phyloP scores from a whole-genome alignment of 1,284 basidiomycete genomes.

The Tilletia caries region DNA sequence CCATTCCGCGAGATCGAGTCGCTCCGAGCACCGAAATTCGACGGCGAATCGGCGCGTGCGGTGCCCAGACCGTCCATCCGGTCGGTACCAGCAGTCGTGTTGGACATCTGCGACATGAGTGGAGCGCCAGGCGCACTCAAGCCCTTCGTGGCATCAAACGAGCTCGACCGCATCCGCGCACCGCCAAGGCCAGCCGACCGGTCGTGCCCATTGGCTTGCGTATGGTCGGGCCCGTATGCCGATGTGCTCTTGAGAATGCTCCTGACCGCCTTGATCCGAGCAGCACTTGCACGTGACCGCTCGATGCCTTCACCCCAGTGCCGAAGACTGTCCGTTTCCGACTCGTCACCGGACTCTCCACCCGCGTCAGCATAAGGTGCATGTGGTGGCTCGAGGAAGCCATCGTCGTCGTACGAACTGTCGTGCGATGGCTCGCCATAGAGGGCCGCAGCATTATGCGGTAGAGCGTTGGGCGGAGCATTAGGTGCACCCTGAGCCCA shows the following conservation, averaged over 20 bases:
- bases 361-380: slow-evolving; percentile 48
- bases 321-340: slow-evolving; percentile 57
- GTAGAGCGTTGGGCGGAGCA: neutral
- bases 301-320: slow-evolving; percentile 64
- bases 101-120: slow-evolving; percentile 42
- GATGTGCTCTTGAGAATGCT: slow-evolving; percentile 72
- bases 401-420: slow-evolving; percentile 63
- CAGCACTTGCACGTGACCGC: slow-evolving; percentile 66
- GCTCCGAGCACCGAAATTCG: neutral
- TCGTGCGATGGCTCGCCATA: slow-evolving; percentile 51
- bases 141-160: slow-evolving; percentile 52
- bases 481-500: neutral
- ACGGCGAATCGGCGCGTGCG: slow-evolving; percentile 30
- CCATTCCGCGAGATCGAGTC: neutral
- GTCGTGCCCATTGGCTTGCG: neutral
- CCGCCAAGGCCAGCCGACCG: neutral
- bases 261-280: slow-evolving; percentile 66
- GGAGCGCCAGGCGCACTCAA: slow-evolving; percentile 23
- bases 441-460: neutral
- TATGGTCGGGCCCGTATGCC: slow-evolving; percentile 1
- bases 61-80: slow-evolving; percentile 38
- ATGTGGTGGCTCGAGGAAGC: slow-evolving; percentile 72
- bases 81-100: slow-evolving; percentile 36
- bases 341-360: slow-evolving; percentile 58
- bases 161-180: slow-evolving; percentile 50